These are phyloP conservation scores for Saccharomycopsis sp. DNA, from an alignment of 805 yeast genomes.

Conservation along the genomic window DNA sequence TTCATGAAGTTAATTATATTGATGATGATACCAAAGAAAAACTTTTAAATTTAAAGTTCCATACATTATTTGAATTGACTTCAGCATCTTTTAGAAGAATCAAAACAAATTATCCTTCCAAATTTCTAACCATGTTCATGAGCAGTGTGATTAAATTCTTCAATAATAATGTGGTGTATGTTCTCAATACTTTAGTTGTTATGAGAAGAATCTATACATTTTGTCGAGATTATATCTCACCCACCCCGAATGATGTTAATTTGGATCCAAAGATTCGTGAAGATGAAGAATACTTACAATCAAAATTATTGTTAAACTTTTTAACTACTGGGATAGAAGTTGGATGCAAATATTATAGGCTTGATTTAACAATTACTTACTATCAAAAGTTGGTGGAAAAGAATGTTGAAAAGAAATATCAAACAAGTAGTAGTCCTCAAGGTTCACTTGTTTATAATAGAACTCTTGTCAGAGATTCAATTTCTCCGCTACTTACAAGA, in stretches of 20 bases:
- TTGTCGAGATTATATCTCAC: slow-evolving; percentile 47
- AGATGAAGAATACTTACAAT: slow-evolving; percentile 54
- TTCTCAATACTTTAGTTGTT: slow-evolving; percentile 30
- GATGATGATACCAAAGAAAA: slow-evolving; percentile 13
- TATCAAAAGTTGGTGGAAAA: slow-evolving; percentile 22
- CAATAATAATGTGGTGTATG: slow-evolving; percentile 29
- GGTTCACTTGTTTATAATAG: too few species aligned
- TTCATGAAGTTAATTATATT: background rate
- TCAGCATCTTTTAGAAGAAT: slow-evolving; percentile 48
- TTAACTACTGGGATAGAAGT: slow-evolving; percentile 42
- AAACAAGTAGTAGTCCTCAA: too few species aligned
- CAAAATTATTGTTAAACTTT: slow-evolving; percentile 53
- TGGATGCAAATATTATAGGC: slow-evolving; percentile 24
- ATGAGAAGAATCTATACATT: slow-evolving; percentile 57
- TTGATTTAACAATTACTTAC: slow-evolving; percentile 24
- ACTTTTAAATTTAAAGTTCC: slow-evolving; percentile 46
- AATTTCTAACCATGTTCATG: slow-evolving; percentile 62
- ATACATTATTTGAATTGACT: slow-evolving; percentile 57
- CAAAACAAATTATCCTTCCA: slow-evolving; percentile 65
- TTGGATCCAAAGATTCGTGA: slow-evolving; percentile 30
- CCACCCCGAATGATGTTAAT: background rate
- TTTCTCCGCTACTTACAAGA: too few species aligned
- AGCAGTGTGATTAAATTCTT: slow-evolving; percentile 46
- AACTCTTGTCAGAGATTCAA: too few species aligned
- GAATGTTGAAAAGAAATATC: slow-evolving; percentile 11